Evolutionary conservation across 2,329 filamentous ascomycete species (phyloP), one percentile per base, ranked within the genome.

Genomic region (Zymoseptoria tritici): DNA sequence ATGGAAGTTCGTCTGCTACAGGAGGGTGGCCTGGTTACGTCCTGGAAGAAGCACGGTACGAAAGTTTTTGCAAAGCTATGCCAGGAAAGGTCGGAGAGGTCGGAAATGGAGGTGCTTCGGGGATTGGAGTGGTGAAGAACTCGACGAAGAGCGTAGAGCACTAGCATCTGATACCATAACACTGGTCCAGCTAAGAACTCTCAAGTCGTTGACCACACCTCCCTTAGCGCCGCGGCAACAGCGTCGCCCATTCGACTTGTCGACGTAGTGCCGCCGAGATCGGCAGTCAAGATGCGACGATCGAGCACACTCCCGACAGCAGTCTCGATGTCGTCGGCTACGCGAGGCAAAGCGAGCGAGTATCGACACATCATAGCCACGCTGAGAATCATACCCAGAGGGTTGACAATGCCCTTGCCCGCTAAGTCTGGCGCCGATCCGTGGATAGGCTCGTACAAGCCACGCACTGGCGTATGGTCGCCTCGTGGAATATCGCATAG

Each of bases 361-460:
- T 96, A 97, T 71, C 90, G 87, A 70, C 96, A 83, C 87, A 97
- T 90, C 91, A 97, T 96, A 70, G 90, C 91, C 16, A 96, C 83
- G 11, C 91, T 96, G 52, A 97, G 83, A 66, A 97, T 91, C 55
- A 90, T 91, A 55, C 91, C 92, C 61, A 97, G 81, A 49, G 93
- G 93, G 81, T 95, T 96, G 71, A 96, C 91, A 50, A 57, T 52
- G 19, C 89, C 89, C 78, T 94, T 83, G 65, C 92, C 92, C 1
- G 89, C 90, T 69, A 97, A 97, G 72, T 97, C 91, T 22, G 92
- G 92, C 19, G 92, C 92, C 52, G 89, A 93, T 46, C 91, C 92
- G 75, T 97, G 92, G 68, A 97, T 97, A 26, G 93, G 93, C 82
- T 97, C 93, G 75, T 96, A 97, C 70, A 97, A 96, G 68, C 91